phyloP scores from a whole-genome alignment of 768 basidiomycete species.

The Solioccasus polychromus region DNA sequence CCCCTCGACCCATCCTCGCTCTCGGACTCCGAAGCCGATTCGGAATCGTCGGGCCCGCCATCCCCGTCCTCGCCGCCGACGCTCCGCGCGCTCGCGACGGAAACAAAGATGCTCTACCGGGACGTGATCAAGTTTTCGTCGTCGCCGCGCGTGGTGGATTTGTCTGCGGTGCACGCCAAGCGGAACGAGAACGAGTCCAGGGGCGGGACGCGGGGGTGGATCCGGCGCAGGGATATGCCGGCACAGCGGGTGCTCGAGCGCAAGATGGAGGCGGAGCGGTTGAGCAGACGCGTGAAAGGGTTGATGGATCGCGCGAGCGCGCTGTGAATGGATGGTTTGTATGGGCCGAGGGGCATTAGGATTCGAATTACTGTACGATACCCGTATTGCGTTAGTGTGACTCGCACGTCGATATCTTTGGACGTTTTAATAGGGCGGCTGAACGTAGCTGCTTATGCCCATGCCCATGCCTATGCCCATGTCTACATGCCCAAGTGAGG shows the following conservation, averaged over 20 bases:
- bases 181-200: conserved; percentile 45
- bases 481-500: no score
- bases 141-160: conserved; percentile 80
- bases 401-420: no score
- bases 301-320: conserved; percentile 62
- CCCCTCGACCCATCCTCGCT: conserved; percentile 61
- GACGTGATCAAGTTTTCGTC: conserved; percentile 87
- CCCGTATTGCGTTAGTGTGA: no score
- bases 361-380: no score
- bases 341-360: no score
- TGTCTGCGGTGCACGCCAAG: conserved; percentile 58
- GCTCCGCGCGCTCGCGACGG: conserved; percentile 67
- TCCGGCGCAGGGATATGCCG: conserved; percentile 77
- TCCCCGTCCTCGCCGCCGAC: conserved; percentile 44
- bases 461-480: no score
- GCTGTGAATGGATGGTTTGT: no score
- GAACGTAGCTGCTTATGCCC: no score
- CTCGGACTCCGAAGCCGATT: conserved; percentile 64
- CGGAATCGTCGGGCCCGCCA: conserved; percentile 44
- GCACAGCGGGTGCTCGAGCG: conserved; percentile 78
- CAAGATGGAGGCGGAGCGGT: conserved; percentile 69
- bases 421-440: no score
- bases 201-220: conserved; percentile 55
- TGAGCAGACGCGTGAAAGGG: conserved; percentile 67
- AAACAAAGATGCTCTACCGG: conserved; percentile 84